Conservation (phyloP, 768 basidiomycete genomes). For the Boletus coccyginus region DNA sequence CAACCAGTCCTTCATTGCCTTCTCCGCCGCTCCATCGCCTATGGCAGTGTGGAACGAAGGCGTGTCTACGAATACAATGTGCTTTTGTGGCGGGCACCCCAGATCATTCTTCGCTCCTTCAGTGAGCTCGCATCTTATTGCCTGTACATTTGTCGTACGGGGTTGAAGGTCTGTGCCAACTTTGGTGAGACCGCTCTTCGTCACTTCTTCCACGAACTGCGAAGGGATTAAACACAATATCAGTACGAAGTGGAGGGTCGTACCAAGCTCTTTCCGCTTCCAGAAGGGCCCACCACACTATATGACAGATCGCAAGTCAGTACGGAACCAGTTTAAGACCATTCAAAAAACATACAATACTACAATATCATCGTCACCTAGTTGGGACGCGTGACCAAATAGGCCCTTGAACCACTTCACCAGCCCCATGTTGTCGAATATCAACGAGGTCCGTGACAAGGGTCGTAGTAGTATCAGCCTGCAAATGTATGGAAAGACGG, state of each 20-base stretch:
- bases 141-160: neutral
- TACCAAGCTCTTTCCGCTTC: constrained; percentile 20
- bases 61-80: constrained; percentile 24
- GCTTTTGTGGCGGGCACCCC: neutral
- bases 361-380: too few relatives aligned
- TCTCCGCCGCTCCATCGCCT: neutral
- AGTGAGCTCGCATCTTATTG: constrained; percentile 11
- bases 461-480: neutral
- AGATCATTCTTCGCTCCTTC: neutral
- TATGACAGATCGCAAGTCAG: neutral
- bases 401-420: neutral
- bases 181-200: neutral
- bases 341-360: too few relatives aligned
- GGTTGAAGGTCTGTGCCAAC: neutral
- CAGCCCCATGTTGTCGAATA: neutral
- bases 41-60: constrained; percentile 13
- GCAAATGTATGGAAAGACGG: too few relatives aligned
- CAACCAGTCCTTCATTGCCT: constrained; percentile 6
- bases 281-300: constrained; percentile 15
- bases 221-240: neutral
- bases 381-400: too few relatives aligned
- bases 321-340: too few relatives aligned
- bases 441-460: neutral
- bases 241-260: neutral
- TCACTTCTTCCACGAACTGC: constrained; percentile 11